Percentiles rank a stretch among this genome's conserved stretches.
Conservation (phyloP, 2,329 filamentous ascomycete genomes). For the Phoma sp. region DNA sequence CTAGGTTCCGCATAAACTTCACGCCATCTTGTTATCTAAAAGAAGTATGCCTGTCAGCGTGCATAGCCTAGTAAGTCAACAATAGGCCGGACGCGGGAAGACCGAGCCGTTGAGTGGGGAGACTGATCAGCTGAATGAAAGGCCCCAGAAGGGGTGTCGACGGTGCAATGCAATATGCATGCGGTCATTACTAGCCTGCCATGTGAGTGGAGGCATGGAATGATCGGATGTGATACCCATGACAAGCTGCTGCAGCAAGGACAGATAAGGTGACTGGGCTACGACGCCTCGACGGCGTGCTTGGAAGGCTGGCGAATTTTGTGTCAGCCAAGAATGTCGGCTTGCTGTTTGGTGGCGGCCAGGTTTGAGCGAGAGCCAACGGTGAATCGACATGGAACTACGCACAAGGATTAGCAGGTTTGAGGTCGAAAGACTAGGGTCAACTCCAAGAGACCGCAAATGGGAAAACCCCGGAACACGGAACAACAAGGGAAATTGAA, state of each 20-base stretch:
- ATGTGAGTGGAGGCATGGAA: slow-evolving; percentile 43
- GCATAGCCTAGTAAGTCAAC: slow-evolving; percentile 49
- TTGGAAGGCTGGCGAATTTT: slow-evolving; percentile 35
- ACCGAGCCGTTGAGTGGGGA: slow-evolving; percentile 47
- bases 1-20: slow-evolving; percentile 52
- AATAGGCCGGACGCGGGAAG: slow-evolving; percentile 49
- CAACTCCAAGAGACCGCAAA: slow-evolving; percentile 23
- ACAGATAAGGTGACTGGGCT: slow-evolving; percentile 58
- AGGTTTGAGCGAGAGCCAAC: slow-evolving; percentile 33
- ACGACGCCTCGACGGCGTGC: slow-evolving; percentile 42
- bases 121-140: slow-evolving; percentile 49
- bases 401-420: slow-evolving; percentile 46
- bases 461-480: slow-evolving; percentile 1
- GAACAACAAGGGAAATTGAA: slow-evolving; percentile 23
- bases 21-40: slow-evolving; percentile 51
- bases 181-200: slow-evolving; percentile 44
- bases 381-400: slow-evolving; percentile 40
- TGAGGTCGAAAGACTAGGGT: slow-evolving; percentile 31
- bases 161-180: slow-evolving; percentile 49
- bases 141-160: slow-evolving; percentile 22
- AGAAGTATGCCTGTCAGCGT: slow-evolving; percentile 50
- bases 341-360: slow-evolving; percentile 32
- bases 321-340: slow-evolving; percentile 42
- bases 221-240: slow-evolving; percentile 44
- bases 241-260: slow-evolving; percentile 48